phyloP scores from a whole-genome alignment of 805 yeast genomes.

The Sungouiozyma ichnusensis region DNA sequence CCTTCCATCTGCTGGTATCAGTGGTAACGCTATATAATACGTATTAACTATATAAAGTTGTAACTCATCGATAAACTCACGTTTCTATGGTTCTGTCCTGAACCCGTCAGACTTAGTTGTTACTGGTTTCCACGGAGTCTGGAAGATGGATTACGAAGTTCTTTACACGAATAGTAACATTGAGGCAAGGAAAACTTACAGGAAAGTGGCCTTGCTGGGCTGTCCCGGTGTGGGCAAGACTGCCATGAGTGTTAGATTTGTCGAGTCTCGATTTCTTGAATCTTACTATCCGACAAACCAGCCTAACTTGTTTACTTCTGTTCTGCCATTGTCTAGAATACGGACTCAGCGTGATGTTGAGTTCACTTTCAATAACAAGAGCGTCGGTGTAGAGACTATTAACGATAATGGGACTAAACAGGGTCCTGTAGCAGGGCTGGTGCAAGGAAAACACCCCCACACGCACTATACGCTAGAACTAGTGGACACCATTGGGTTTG shows the following conservation, averaged over 20 bases:
- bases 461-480: conserved; percentile 64
- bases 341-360: conserved; percentile 39
- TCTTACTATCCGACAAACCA: conserved; percentile 77
- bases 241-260: conserved; percentile 72
- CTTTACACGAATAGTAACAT: neutral
- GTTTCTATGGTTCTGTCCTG: too few species aligned
- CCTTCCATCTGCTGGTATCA: too few species aligned
- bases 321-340: neutral
- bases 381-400: neutral
- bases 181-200: conserved; percentile 4
- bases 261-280: conserved; percentile 82
- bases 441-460: conserved; percentile 15
- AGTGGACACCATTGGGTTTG: conserved; percentile 89
- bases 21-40: too few species aligned
- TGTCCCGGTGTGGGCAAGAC: conserved; percentile 84
- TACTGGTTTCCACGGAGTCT: too few species aligned
- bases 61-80: too few species aligned
- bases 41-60: too few species aligned
- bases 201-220: conserved; percentile 81
- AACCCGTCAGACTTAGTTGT: too few species aligned
- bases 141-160: neutral
- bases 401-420: neutral
- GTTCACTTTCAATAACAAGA: conserved; percentile 32
- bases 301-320: conserved; percentile 70
- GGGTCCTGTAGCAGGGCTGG: neutral